Percentiles rank a stretch among this genome's conserved stretches.
phyloP scores from a whole-genome alignment of 148 eudicot genomes.

The Persicaria tinctoria region DNA sequence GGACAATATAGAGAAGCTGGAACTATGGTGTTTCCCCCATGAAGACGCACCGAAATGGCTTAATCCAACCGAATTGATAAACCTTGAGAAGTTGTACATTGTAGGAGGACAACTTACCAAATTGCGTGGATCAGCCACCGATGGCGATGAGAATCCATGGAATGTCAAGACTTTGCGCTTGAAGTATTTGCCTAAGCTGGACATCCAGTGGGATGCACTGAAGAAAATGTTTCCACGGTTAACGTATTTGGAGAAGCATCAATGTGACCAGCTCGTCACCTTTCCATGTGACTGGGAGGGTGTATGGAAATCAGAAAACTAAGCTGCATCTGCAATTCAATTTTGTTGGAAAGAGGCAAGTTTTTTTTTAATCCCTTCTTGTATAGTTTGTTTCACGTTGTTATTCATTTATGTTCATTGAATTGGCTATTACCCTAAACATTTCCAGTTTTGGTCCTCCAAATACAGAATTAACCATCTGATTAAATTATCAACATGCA shows the following conservation, averaged over 20 bases:
- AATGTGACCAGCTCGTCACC: constrained; percentile 24
- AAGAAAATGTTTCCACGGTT: constrained; percentile 18
- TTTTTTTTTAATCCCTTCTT: no score
- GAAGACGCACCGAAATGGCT: constrained; percentile 14
- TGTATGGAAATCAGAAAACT: constrained; percentile 21
- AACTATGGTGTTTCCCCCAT: constrained; percentile 14
- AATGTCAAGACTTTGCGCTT: constrained; percentile 23
- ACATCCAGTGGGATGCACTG: constrained; percentile 18
- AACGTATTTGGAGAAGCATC: constrained; percentile 25
- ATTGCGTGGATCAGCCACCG: constrained; percentile 6
- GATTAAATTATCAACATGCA: no score
- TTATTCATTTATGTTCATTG: no score
- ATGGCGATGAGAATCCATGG: constrained; percentile 15
- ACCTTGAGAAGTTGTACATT: constrained; percentile 30
- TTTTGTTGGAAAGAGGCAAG: no score
- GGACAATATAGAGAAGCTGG: constrained; percentile 28
- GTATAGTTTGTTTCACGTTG: no score
- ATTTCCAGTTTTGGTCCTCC: background rate
- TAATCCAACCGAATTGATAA: constrained; percentile 8
- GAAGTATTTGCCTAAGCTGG: constrained; percentile 21
- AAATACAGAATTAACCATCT: no score
- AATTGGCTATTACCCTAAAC: no score
- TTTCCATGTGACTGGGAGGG: constrained; percentile 31
- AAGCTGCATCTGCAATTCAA: background rate
- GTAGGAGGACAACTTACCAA: constrained; percentile 34